These are phyloP conservation scores for Penicilliopsis zonata DNA, from an alignment of 495 filamentous ascomycete species.

Conservation along the genomic window DNA sequence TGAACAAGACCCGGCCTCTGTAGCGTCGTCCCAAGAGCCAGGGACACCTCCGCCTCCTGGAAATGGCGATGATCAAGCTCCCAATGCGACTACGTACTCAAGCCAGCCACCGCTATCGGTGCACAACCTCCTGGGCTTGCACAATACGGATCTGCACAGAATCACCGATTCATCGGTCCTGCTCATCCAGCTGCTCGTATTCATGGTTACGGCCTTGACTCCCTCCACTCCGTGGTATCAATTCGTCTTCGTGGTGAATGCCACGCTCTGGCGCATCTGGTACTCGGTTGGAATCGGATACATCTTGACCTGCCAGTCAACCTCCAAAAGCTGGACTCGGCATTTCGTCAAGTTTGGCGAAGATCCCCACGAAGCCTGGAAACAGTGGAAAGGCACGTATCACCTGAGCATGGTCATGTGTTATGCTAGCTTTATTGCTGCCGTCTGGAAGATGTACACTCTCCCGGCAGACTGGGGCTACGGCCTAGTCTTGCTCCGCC, in stretches of 20 bases:
- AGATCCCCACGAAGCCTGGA: conserved; percentile 81
- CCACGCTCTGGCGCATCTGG: conserved; percentile 78
- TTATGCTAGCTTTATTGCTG: conserved; percentile 77
- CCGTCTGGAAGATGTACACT: conserved; percentile 92
- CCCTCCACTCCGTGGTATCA: conserved; percentile 66
- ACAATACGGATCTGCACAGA: conserved; percentile 79
- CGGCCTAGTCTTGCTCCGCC: conserved; percentile 71
- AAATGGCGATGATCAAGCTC: conserved; percentile 23
- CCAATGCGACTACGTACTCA: conserved; percentile 26
- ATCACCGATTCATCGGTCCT: conserved; percentile 71
- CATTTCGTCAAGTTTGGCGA: conserved; percentile 97
- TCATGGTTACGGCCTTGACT: conserved; percentile 58
- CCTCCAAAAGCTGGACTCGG: conserved; percentile 82
- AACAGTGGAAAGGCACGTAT: conserved; percentile 94
- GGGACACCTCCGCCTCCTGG: conserved; percentile 24
- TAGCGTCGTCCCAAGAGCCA: conserved; percentile 18
- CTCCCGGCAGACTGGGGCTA: conserved; percentile 75
- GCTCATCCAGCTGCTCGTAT: conserved; percentile 61
- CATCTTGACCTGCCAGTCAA: conserved; percentile 74
- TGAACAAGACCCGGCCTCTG: conserved; percentile 22
- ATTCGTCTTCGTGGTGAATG: conserved; percentile 68
- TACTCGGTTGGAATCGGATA: conserved; percentile 81
- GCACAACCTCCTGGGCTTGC: conserved; percentile 68
- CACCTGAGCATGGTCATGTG: conserved; percentile 85
- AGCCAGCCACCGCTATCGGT: conserved; percentile 48